phyloP scores from a whole-genome alignment of 768 basidiomycete species.

The Trametes villosa region DNA sequence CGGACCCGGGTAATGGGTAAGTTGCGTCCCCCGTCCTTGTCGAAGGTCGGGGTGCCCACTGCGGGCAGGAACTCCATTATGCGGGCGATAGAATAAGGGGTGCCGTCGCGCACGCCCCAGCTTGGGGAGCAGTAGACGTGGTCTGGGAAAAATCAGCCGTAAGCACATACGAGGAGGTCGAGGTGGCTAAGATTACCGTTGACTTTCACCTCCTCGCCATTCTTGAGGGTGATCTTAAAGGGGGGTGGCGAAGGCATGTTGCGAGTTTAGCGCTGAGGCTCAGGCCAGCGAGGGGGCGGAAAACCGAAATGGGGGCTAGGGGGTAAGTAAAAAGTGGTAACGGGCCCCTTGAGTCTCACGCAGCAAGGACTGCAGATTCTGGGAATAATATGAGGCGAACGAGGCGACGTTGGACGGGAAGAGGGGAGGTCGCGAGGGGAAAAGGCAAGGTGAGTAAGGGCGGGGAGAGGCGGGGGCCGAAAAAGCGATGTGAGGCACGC shows the following conservation, averaged over 20 bases:
- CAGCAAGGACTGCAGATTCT: no score
- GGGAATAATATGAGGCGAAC: no score
- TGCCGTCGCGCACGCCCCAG: constrained; percentile 91
- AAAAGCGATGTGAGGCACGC: background rate
- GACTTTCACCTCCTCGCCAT: constrained; percentile 81
- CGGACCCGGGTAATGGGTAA: constrained; percentile 82
- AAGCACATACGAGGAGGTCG: constrained; percentile 33
- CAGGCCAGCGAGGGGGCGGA: constrained; percentile 2
- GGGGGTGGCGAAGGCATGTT: constrained; percentile 37
- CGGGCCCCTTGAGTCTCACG: no score
- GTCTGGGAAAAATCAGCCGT: constrained; percentile 58
- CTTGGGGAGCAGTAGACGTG: constrained; percentile 96
- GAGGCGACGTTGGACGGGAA: no score
- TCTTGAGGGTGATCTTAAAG: constrained; percentile 66
- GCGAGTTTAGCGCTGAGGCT: constrained; percentile 16
- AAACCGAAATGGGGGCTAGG: background rate
- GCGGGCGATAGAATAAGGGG: constrained; percentile 93
- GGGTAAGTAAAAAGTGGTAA: no score
- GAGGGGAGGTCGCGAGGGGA: no score
- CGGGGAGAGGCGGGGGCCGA: background rate
- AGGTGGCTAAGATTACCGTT: constrained; percentile 63
- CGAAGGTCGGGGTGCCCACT: constrained; percentile 55
- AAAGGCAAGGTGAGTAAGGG: background rate
- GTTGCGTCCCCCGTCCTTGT: constrained; percentile 66
- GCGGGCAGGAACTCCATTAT: constrained; percentile 96